These are phyloP conservation scores for Ogataea methanolica DNA, from an alignment of 805 yeast genomes.

Conservation along the genomic window DNA sequence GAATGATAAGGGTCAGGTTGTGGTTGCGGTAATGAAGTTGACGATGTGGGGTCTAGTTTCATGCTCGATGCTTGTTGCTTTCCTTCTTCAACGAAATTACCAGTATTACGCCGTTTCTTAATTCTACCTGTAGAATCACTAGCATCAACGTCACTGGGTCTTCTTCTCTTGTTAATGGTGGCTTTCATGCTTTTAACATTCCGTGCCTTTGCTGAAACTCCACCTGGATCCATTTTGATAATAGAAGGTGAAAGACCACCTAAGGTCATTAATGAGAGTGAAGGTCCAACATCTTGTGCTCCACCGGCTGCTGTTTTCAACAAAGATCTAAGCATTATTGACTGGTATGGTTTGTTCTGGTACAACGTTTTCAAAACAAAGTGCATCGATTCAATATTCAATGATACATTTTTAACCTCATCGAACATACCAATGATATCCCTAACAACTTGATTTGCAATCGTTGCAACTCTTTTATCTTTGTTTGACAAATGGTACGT, in stretches of 20 bases:
- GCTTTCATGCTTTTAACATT: too few relatives aligned
- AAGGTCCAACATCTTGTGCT: background rate
- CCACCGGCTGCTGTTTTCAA: background rate
- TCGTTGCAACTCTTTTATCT: constrained; percentile 31
- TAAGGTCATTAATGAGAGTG: background rate
- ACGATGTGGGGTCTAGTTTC: too few relatives aligned
- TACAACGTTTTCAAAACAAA: constrained; percentile 7
- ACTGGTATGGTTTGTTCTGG: constrained; percentile 12
- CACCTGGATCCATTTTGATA: too few relatives aligned
- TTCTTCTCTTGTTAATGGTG: too few relatives aligned
- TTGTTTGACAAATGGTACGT: constrained; percentile 48
- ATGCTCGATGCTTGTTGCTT: too few relatives aligned
- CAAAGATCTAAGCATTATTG: constrained; percentile 7
- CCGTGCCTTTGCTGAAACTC: too few relatives aligned
- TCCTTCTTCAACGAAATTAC: too few relatives aligned
- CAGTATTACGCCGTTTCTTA: too few relatives aligned
- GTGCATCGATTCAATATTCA: constrained; percentile 7
- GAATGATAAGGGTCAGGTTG: background rate
- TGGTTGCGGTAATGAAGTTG: background rate
- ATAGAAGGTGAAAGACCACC: background rate
- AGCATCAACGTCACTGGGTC: too few relatives aligned
- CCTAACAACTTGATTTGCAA: constrained; percentile 32
- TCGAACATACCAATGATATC: constrained; percentile 15
- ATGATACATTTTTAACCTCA: constrained; percentile 2
- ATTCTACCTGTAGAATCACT: too few relatives aligned